Conservation (phyloP, 139 green algal species). For the Tetratostichococcus sp. region DNA sequence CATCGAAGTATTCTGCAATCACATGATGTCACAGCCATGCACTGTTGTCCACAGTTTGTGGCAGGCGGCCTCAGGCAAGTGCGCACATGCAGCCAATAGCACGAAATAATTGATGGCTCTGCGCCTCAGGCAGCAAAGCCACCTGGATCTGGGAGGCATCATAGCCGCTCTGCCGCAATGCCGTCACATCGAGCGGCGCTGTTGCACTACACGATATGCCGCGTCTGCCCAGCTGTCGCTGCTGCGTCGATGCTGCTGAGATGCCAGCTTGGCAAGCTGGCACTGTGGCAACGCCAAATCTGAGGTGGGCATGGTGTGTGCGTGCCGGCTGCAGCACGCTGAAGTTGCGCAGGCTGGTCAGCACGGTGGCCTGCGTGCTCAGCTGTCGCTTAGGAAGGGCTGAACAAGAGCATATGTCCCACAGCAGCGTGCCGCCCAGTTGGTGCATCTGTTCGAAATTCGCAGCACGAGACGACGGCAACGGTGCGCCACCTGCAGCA, state of each 20-base stretch:
- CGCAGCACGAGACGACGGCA: neutral
- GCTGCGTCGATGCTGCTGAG: neutral
- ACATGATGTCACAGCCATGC: too few relatives aligned
- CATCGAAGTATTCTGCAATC: too few relatives aligned
- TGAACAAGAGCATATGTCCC: neutral
- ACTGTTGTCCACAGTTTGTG: too few relatives aligned
- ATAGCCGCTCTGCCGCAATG: neutral
- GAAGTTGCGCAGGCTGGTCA: neutral
- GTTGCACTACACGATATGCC: neutral
- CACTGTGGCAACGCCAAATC: too few relatives aligned
- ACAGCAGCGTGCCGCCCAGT: neutral
- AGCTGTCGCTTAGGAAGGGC: neutral
- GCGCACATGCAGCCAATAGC: too few relatives aligned
- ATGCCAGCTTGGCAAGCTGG: too few relatives aligned
- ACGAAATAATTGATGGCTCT: too few relatives aligned
- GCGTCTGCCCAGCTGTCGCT: neutral
- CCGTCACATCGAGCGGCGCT: neutral
- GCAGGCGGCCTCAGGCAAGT: too few relatives aligned
- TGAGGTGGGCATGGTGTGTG: too few relatives aligned
- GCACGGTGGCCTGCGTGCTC: too few relatives aligned
- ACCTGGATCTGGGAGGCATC: neutral
- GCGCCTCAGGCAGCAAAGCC: too few relatives aligned
- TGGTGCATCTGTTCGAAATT: neutral
- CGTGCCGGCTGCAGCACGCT: neutral
- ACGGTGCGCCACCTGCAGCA: neutral